phyloP scores from a whole-genome alignment of 2,329 filamentous ascomycete genomes.

The Xylariales sp. region DNA sequence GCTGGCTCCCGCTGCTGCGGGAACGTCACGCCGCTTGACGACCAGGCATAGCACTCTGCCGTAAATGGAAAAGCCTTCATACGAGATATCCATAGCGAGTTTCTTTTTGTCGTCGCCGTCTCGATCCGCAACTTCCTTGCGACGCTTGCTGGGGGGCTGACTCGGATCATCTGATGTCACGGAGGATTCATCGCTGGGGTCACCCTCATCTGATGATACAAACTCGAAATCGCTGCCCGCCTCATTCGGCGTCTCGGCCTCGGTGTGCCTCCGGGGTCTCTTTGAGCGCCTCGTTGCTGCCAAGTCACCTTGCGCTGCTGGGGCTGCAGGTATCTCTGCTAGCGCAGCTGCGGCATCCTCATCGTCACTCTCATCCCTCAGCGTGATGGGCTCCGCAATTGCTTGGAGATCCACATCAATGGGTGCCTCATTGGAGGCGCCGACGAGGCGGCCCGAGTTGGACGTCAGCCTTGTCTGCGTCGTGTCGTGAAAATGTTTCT shows the following conservation, averaged over 20 bases:
- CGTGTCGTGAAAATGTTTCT: constrained; percentile 69
- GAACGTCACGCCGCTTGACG: constrained; percentile 68
- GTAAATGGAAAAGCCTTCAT: constrained; percentile 95
- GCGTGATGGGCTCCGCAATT: constrained; percentile 27
- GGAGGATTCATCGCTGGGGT: constrained; percentile 23
- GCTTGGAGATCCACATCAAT: constrained; percentile 42
- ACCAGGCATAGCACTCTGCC: constrained; percentile 89
- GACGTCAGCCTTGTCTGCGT: constrained; percentile 49
- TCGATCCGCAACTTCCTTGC: constrained; percentile 29
- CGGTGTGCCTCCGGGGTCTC: constrained; percentile 25
- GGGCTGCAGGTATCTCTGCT: constrained; percentile 47
- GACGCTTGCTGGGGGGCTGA: constrained; percentile 41
- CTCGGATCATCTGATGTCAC: constrained; percentile 21
- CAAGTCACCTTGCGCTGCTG: constrained; percentile 22
- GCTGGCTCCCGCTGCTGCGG: constrained; percentile 32
- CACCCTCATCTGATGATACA: constrained; percentile 31
- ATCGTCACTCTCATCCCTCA: constrained; percentile 56
- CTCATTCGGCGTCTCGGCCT: constrained; percentile 10
- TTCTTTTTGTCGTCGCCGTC: constrained; percentile 81
- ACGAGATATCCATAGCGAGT: constrained; percentile 76
- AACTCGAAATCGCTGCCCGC: constrained; percentile 26
- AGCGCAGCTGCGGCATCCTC: constrained; percentile 52
- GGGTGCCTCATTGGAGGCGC: constrained; percentile 48
- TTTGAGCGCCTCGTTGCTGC: constrained; percentile 22
- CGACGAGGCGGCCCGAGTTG: constrained; percentile 59